Evolutionary conservation across 2,329 filamentous ascomycete genomes (phyloP), one percentile per base, ranked within the genome.

Genomic region (Proliferodiscus dingleyae): DNA sequence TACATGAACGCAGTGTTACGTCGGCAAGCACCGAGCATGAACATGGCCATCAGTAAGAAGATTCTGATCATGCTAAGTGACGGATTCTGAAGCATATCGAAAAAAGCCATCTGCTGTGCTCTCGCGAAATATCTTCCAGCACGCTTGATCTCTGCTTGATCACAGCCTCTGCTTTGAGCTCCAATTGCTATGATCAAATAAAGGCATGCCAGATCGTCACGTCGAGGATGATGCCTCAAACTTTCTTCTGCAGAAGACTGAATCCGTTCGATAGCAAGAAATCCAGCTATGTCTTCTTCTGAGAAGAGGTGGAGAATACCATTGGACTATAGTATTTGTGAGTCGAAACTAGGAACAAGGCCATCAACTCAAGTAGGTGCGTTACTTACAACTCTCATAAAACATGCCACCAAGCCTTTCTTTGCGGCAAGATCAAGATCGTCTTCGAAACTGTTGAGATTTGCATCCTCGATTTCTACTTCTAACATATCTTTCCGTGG

Each of bases 1-100:
- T 66, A 61, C 63, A 68, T 65, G 9, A 65, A 67, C 0, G 67
- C 66, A 3, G 66, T 62, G 29, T 67, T 68, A 0, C 63, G 56
- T 2, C 64, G 59, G 2, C 63, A 66, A 2, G 60, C 63, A 2
- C 59, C 61, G 0, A 68, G 49, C 0, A 69, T 57, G 43, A 67
- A 69, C 56, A 66, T 62, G 9, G 66, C 59, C 45, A 70, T 60
- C n/a, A 68, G 54, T 0, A 63, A 48, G 39, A 66, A 56, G 13
- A 59, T 55, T 42, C 64, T 59, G n/a, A 68, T 59, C 1, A 64
- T 64, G 2, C 53, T 47, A 4, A 67, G 55, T 3, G 58, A 62
- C 1, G 66, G 65, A n/a, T 67, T 63, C 37, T 68, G 62, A 50
- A 66, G 64, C 18, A 66, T 53, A 32, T 32, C n/a, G 29, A 32